Evolutionary conservation across 208 protist genomes (phyloP).

Genomic region (Baffinella frigidus): DNA sequence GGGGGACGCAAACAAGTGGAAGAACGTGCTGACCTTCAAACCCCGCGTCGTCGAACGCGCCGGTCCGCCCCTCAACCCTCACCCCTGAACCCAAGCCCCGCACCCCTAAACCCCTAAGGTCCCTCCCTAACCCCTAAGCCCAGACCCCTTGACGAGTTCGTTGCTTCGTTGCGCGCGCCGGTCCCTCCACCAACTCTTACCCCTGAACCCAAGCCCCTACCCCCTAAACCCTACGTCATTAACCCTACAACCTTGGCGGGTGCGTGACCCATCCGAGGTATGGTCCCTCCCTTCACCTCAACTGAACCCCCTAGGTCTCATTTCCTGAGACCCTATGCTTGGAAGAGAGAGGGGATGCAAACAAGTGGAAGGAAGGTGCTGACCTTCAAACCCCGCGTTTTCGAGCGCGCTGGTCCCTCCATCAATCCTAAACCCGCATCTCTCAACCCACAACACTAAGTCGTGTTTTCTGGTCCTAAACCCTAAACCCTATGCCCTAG

Average conservation of each 20-base stretch:
- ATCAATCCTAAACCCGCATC: too few species aligned
- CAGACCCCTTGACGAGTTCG: too few species aligned
- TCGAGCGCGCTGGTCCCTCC: too few species aligned
- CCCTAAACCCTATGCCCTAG: background rate
- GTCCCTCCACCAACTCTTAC: background rate
- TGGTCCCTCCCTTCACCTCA: too few species aligned
- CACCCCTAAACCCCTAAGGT: background rate
- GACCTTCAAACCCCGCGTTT: slow-evolving; percentile 29
- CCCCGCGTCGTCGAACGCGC: too few species aligned
- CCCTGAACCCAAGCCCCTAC: background rate
- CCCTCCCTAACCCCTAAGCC: background rate
- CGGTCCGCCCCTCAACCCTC: too few species aligned
- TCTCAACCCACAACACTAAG: too few species aligned
- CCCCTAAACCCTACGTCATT: too few species aligned
- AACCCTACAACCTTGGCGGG: too few species aligned
- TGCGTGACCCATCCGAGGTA: too few species aligned
- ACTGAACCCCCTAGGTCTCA: background rate
- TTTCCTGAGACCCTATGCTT: background rate
- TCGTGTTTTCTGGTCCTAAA: background rate
- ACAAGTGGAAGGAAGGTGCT: slow-evolving; percentile 21
- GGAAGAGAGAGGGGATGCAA: background rate
- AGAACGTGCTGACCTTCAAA: slow-evolving; percentile 11
- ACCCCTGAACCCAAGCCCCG: too few species aligned
- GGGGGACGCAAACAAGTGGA: background rate
- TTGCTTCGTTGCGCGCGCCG: too few species aligned